Evolutionary conservation across 352 stramenopile genomes (phyloP), one percentile per base, ranked within the genome.

Genomic region (Albugo candida): DNA sequence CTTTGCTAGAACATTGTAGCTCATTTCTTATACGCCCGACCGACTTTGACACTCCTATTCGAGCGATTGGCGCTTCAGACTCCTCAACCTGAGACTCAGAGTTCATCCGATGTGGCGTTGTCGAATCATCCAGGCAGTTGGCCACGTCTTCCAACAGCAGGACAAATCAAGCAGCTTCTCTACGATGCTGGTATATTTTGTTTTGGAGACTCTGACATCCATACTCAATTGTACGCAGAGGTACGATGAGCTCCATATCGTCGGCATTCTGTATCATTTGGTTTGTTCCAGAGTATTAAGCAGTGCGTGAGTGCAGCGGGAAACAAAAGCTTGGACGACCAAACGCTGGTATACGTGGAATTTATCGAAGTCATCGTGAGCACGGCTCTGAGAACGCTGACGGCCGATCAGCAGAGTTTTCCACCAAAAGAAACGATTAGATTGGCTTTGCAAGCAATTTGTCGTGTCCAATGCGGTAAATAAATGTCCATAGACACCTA

Each of bases 181-280:
- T 82, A 79, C 49, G 72, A 89, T 49, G 78, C 66, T 41, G 74
- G 77, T 11, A 68, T 89, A 45, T 85, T 89, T 48, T 84, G 70
- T 39, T 63, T 62, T 4, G 72, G 74, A 11, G 71, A 82, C 40
- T 51, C 58, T 5, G 60, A 66, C 24, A 41, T 63, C 2, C 74
- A 86, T 45, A 65, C 80, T 24, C 51, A 47, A 6, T 49, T 84
- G n/a, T 91, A 81, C 45, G 52, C 50, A 13, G 53, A 49, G 48
- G 63, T 72, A 63, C 6, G 24, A 40, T 40, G 35, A 39, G 40
- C 41, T 2, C 19, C 36, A 20, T 47, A 48, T 24, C 43, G 43
- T 48, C 43, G 10, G 27, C 20, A 19, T 17, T 48, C 20, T 48
- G n/a, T 17, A 42, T 3, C 17, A 17, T 0, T 14, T 13, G 16